Evolutionary conservation across 805 yeast species (phyloP).

Genomic region (Brettanomyces bruxellensis): DNA sequence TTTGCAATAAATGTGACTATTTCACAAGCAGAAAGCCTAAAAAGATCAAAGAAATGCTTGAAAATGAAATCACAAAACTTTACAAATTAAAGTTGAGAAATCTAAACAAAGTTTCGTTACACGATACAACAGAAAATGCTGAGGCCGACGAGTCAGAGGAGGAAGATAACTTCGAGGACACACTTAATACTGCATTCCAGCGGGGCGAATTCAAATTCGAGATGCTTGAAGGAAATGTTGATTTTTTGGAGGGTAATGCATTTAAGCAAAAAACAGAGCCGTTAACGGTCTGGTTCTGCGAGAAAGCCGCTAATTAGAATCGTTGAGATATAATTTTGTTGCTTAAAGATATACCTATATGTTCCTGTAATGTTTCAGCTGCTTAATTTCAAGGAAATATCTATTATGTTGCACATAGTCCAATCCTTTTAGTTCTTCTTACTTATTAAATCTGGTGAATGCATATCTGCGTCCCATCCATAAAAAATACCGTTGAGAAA

Average conservation of each 20-base stretch:
- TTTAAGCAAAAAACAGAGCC: constrained; percentile 38
- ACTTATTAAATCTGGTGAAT: too few species aligned
- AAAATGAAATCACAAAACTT: constrained; percentile 50
- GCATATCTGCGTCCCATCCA: too few species aligned
- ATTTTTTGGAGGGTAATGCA: constrained; percentile 66
- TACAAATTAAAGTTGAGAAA: constrained; percentile 39
- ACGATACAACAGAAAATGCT: constrained; percentile 17
- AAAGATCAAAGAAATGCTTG: constrained; percentile 52
- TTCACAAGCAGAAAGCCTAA: constrained; percentile 71
- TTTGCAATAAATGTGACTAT: constrained; percentile 78
- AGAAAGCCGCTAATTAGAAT: constrained; percentile 49
- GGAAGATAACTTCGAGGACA: constrained; percentile 19
- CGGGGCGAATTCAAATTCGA: constrained; percentile 51
- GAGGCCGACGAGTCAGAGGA: constrained; percentile 17
- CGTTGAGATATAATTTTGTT: too few species aligned
- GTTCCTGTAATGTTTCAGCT: too few species aligned
- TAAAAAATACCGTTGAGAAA: too few species aligned
- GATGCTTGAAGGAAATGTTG: constrained; percentile 63
- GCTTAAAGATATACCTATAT: too few species aligned
- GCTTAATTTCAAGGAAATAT: too few species aligned
- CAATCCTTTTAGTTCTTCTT: too few species aligned
- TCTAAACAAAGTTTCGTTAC: constrained; percentile 35
- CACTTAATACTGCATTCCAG: constrained; percentile 34
- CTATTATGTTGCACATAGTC: too few species aligned
- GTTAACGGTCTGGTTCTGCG: constrained; percentile 79